Conservation (phyloP, 331 rosid genomes). For the Malus hybrid region DNA sequence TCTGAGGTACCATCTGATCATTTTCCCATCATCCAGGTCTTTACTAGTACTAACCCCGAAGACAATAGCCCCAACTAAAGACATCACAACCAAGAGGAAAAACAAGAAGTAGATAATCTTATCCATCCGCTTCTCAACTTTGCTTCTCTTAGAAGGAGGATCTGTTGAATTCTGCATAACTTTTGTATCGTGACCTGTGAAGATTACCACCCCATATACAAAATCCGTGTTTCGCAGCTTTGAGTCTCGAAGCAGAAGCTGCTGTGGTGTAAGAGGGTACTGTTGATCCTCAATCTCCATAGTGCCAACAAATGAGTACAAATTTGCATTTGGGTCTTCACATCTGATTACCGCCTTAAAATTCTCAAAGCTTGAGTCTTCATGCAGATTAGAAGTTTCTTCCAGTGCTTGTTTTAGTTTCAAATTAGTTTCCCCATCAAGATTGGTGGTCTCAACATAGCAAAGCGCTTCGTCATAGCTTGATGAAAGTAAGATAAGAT, state of each 20-base stretch:
- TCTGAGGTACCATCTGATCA: slow-evolving; percentile 88
- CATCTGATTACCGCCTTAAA: slow-evolving; percentile 74
- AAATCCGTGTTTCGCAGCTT: slow-evolving; percentile 91
- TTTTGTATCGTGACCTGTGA: slow-evolving; percentile 89
- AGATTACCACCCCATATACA: slow-evolving; percentile 77
- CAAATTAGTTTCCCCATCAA: slow-evolving; percentile 94
- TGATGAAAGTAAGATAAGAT: slow-evolving; percentile 81
- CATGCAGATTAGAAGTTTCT: slow-evolving; percentile 60
- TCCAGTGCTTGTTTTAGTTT: slow-evolving; percentile 75
- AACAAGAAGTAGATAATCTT: slow-evolving; percentile 70
- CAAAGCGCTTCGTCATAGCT: slow-evolving; percentile 83
- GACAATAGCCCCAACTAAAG: slow-evolving; percentile 53
- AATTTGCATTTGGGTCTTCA: slow-evolving; percentile 94
- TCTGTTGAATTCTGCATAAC: slow-evolving; percentile 89
- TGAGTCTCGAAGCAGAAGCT: slow-evolving; percentile 88
- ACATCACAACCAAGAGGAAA: slow-evolving; percentile 47
- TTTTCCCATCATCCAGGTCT: slow-evolving; percentile 49
- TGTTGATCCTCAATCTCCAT: slow-evolving; percentile 55
- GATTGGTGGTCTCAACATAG: slow-evolving; percentile 92
- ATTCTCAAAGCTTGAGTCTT: slow-evolving; percentile 43
- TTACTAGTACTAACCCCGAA: slow-evolving; percentile 55
- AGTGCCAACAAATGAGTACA: slow-evolving; percentile 77
- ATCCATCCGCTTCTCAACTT: slow-evolving; percentile 84
- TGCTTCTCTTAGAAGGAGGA: slow-evolving; percentile 97
- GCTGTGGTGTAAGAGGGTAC: slow-evolving; percentile 81